Base-by-base conservation (phyloP, 192 early-diverging fungal species). In the Umbelopsis vinacea region DNA sequence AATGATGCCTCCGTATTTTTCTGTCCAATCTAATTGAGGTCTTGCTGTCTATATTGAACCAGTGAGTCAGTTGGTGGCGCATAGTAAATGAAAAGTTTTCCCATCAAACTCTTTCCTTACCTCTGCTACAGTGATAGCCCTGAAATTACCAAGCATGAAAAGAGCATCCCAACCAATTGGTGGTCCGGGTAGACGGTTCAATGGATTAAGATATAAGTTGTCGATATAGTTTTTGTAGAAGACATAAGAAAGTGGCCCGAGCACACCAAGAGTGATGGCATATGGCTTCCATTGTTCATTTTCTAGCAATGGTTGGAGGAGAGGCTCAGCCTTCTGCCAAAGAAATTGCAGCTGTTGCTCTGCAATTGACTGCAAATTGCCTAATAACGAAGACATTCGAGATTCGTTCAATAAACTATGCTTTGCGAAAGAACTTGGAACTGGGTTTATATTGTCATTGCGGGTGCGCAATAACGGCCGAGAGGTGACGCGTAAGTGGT, bases 1-100 rank as follows among this genome's bases (percentile, higher is more conserved):
- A 0, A 89, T 48, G 9, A 89, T 78, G 14, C 83, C 80, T 29
- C 83, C 86, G 60, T 88, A 88, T 52, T 85, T 45, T 24, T 84
- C 72, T 10, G 76, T 46, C 88, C 88, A 89, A 3, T 45, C 19
- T 11, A 68, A 67, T 24, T 88, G 85, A 8, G 85, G 82, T 1
- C 54, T 52, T n/a, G 75, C 85, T 0, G 81, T 47, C 72, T 76
- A 71, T 8, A 47, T 3, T 11, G 6, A 29, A 24, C 6, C 46
- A 29, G 14, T 46, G 10, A 22, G 10, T n/a, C 6, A 43, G 6
- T 12, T 43, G 8, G 6, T 43, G 40, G 40, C 40, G 40, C 5
- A 29, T 29, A 4, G 8, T 43, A 43, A 7, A 43, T 4, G 6
- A 43, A 43, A 43, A 43, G 5, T 4, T 43, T 43, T 12, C 5